Evolutionary conservation across 257 asterid species (phyloP).

Genomic region (Penstemon barbatus): DNA sequence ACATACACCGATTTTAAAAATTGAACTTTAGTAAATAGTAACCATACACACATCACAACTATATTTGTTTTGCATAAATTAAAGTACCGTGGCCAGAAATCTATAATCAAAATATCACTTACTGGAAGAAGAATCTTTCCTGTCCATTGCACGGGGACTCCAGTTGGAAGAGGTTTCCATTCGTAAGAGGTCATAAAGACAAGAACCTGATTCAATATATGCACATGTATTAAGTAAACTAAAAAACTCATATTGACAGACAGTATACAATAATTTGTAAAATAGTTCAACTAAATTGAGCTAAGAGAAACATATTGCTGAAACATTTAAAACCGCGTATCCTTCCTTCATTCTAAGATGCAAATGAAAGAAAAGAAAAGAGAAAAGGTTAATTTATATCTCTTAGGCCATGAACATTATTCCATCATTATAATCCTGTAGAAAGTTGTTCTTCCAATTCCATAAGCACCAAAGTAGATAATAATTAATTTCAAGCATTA

Average conservation of each 20-base stretch:
- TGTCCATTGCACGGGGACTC: constrained; percentile 31
- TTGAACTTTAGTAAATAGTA: not conserved
- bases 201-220: constrained; percentile 43
- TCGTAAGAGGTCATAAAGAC: constrained; percentile 59
- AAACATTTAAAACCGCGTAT: not conserved
- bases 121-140: constrained; percentile 39
- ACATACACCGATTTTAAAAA: not conserved
- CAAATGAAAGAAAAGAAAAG: too few species aligned
- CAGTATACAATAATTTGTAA: not conserved
- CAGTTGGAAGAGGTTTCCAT: constrained; percentile 54
- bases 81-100: not conserved
- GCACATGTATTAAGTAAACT: not conserved
- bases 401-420: too few species aligned
- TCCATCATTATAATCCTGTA: too few species aligned
- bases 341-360: not conserved
- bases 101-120: constrained; percentile 27
- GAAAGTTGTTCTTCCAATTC: not conserved
- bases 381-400: too few species aligned
- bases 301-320: not conserved
- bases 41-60: not conserved
- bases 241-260: not conserved
- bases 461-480: not conserved
- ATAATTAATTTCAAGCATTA: not conserved
- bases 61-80: not conserved
- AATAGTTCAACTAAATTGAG: not conserved